Conservation (phyloP, 495 filamentous ascomycete genomes). For the Umbilicaria muhlenbergii region DNA sequence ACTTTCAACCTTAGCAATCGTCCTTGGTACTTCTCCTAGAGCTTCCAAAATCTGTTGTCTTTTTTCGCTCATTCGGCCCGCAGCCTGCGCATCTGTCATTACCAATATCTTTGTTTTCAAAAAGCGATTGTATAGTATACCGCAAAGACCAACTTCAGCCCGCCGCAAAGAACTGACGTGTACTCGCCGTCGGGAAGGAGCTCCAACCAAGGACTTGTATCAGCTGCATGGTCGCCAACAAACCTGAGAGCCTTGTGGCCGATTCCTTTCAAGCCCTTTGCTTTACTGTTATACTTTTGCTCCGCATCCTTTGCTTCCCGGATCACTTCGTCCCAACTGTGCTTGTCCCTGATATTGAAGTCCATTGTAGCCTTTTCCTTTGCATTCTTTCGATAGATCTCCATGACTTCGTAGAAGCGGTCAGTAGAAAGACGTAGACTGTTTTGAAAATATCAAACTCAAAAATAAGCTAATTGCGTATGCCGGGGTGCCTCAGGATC, state of each 20-base stretch:
- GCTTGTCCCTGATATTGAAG: neutral
- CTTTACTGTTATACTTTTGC: neutral
- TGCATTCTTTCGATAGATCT: neutral
- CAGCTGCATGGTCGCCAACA: neutral
- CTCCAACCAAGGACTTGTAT: neutral
- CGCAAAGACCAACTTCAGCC: conserved; percentile 1
- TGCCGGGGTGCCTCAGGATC: neutral
- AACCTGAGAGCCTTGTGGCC: neutral
- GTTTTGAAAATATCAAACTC: neutral
- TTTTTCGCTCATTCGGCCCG: neutral
- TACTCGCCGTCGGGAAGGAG: conserved; percentile 3
- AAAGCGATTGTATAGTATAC: neutral
- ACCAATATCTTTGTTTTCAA: too few relatives aligned
- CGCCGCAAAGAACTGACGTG: conserved; percentile 1
- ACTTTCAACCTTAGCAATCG: conserved; percentile 1
- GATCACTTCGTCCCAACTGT: neutral
- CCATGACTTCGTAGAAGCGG: neutral
- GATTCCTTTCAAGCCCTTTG: neutral
- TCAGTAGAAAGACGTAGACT: neutral
- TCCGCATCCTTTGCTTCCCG: neutral
- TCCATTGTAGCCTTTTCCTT: neutral
- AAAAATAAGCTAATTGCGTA: neutral
- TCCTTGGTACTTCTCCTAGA: conserved; percentile 1
- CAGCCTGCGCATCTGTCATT: neutral
- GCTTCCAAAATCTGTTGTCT: conserved; percentile 1